Evolutionary conservation across 768 basidiomycete species (phyloP), one percentile per base, ranked within the genome.

Genomic region (Mycena indigotica): DNA sequence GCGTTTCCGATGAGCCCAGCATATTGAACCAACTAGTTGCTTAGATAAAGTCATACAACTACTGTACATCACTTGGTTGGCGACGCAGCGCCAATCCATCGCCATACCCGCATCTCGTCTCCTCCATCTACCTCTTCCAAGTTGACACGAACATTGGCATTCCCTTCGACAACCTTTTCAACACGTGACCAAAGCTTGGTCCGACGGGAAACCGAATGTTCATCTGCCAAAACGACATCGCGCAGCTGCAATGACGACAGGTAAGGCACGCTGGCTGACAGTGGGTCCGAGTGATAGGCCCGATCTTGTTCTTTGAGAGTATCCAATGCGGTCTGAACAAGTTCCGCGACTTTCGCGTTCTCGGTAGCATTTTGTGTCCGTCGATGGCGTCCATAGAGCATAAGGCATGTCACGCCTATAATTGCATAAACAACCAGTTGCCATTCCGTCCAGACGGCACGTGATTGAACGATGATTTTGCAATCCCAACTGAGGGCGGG

Each of bases 101-200:
- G 77, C 94, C 94, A 96, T 55, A 93, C 93, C 62, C 91, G 84
- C 73, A 87, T 80, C 74, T 93, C 92, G 72, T 95, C 93, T 12
- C 94, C 93, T 63, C 88, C 88, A 58, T 79, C 80, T 46, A 91
- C 82, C 71, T 96, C 94, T 72, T 91, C 90, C 52, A 93, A 75
- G 69, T 89, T 90, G 28, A 85, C 86, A 60, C 91, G 83, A 40
- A 97, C 91, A 72, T 97, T 97, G 28, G 91, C 84, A 75, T 97
- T 97, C 53, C 86, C 84, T 73, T 95, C 94, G 3, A 97, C 93
- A 50, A 94, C 76, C 52, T 80, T 82, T 70, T 93, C 91, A 49
- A 97, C 94, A 62, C 82, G 80, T 57, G 85, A 79, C 95, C 95
- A 97, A 44, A 97, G 66, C 46, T 83, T 77, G 56, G 80, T 80